Percentiles rank a stretch among this genome's conserved stretches.
phyloP scores from a whole-genome alignment of 1,284 basidiomycete species.

The Ustilago nuda region DNA sequence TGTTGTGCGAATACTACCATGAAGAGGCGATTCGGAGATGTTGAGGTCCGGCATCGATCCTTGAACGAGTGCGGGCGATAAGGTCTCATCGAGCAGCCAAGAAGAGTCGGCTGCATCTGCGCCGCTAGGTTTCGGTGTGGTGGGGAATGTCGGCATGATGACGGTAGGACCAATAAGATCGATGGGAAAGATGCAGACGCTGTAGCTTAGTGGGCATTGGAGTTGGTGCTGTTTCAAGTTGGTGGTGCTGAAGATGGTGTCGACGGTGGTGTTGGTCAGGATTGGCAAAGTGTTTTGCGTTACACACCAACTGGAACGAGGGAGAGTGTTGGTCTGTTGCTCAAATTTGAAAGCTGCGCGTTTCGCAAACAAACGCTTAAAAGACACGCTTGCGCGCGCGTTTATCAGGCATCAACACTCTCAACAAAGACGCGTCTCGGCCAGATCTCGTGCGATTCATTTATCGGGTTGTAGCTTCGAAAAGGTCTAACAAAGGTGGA shows the following conservation, averaged over 20 bases:
- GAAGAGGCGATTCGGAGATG: slow-evolving; percentile 46
- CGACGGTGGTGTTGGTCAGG: neutral
- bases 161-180: neutral
- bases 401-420: neutral
- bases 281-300: neutral
- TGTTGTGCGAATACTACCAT: slow-evolving; percentile 20
- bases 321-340: slow-evolving; percentile 5
- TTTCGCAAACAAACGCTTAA: neutral
- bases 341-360: neutral
- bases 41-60: slow-evolving; percentile 39
- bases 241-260: neutral
- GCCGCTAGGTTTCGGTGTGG: slow-evolving; percentile 32
- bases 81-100: slow-evolving; percentile 45
- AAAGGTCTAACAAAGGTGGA: slow-evolving; percentile 3
- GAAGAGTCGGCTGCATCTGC: slow-evolving; percentile 35
- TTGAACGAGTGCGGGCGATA: slow-evolving; percentile 36
- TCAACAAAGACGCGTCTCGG: neutral
- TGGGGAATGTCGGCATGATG: slow-evolving; percentile 41
- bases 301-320: neutral
- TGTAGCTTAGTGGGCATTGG: neutral
- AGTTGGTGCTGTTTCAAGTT: neutral
- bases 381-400: neutral
- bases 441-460: neutral
- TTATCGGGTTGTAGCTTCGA: neutral
- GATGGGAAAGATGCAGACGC: neutral